Evolutionary conservation across 1,139 yeast genomes (phyloP).

Genomic region (Sugiyamaella japonica): DNA sequence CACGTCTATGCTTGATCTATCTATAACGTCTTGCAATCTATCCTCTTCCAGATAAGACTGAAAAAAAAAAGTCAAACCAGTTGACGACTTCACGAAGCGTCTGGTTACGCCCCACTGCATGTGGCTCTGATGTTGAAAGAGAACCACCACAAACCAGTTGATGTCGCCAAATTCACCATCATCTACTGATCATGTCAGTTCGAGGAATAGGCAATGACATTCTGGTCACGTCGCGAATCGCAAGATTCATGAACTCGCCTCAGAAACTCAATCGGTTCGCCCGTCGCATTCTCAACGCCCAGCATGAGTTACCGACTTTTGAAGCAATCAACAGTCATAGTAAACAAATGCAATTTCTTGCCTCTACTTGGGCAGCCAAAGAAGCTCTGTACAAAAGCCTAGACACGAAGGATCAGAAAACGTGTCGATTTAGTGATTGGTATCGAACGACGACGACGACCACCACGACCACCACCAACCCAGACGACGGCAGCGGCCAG

Average conservation of each 20-base stretch:
- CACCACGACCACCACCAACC: too few relatives aligned
- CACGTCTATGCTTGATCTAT: too few relatives aligned
- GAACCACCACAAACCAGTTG: too few relatives aligned
- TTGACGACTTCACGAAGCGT: neutral
- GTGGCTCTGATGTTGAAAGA: neutral
- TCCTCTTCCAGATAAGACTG: too few relatives aligned
- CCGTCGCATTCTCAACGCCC: constrained; percentile 52
- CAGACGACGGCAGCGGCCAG: constrained; percentile 27
- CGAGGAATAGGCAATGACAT: constrained; percentile 67
- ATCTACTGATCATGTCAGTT: constrained; percentile 26
- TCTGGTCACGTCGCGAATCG: constrained; percentile 53
- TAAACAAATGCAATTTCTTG: constrained; percentile 39
- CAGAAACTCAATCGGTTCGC: constrained; percentile 45
- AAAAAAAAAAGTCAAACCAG: too few relatives aligned
- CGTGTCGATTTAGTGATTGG: constrained; percentile 64
- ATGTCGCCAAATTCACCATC: neutral
- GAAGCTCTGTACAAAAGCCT: constrained; percentile 73
- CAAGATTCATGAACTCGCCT: constrained; percentile 42
- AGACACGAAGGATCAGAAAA: constrained; percentile 49
- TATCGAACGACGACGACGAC: constrained; percentile 46
- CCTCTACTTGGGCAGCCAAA: constrained; percentile 73
- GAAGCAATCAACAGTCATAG: neutral
- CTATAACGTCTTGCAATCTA: too few relatives aligned
- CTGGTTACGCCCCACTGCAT: neutral
- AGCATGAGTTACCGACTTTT: constrained; percentile 49